phyloP scores from a whole-genome alignment of 352 stramenopile species.

The Globisporangium cylindrosporum region DNA sequence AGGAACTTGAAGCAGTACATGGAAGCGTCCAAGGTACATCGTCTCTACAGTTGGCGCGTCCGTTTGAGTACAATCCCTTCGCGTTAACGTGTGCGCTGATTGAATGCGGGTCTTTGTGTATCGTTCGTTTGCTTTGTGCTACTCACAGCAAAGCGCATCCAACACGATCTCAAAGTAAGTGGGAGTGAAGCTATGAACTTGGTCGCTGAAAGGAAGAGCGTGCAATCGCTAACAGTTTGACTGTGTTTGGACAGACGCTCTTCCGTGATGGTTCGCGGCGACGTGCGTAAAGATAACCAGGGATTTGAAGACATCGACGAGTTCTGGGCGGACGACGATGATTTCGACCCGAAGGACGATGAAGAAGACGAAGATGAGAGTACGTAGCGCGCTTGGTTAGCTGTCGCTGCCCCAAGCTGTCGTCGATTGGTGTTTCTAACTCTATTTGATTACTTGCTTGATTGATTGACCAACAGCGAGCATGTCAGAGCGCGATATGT shows the following conservation, averaged over 20 bases:
- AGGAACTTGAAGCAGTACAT: conserved; percentile 65
- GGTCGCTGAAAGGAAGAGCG: not conserved
- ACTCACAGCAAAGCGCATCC: conserved; percentile 8
- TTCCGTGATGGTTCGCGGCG: conserved; percentile 51
- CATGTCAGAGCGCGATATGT: conserved; percentile 38
- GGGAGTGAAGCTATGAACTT: conserved; percentile 16
- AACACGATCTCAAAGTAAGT: conserved; percentile 23
- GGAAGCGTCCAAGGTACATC: conserved; percentile 32
- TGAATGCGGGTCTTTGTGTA: not conserved
- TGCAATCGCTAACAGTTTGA: conserved; percentile 1
- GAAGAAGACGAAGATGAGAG: conserved; percentile 43
- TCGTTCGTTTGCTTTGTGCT: not conserved
- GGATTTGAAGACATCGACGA: conserved; percentile 88
- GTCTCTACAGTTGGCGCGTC: not conserved
- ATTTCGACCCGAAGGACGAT: conserved; percentile 20
- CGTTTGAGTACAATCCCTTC: not conserved
- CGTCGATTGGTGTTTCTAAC: not conserved
- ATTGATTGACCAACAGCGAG: conserved; percentile 29
- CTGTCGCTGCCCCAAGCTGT: not conserved
- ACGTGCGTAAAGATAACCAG: conserved; percentile 73
- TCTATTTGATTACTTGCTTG: conserved; percentile 24
- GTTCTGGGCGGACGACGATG: conserved; percentile 73
- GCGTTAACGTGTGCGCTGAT: not conserved
- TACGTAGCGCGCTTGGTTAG: conserved; percentile 4
- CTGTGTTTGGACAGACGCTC: conserved; percentile 31